A percentile compares a stretch with the other conserved stretches of the same genome.
Conservation (phyloP, 345 rosid species). For the Pistacia integerrima region DNA sequence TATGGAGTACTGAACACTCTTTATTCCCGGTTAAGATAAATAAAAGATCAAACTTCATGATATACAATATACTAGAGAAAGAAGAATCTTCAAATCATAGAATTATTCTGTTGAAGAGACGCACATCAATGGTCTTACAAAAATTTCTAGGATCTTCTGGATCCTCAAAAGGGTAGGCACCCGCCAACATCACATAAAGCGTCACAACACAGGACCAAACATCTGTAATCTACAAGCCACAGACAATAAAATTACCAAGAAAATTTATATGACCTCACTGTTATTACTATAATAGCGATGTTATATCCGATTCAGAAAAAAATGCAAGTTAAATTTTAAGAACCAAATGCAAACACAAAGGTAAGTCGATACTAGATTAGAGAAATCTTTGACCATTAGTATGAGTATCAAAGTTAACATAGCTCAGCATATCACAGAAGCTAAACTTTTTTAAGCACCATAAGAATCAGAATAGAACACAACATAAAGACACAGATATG, state of each 20-base stretch:
- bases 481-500: background rate
- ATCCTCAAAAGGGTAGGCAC: constrained; percentile 78
- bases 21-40: constrained; percentile 49
- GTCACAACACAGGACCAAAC: constrained; percentile 89
- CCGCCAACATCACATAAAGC: constrained; percentile 73
- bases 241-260: constrained; percentile 15
- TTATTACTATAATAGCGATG: background rate
- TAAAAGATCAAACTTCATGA: background rate
- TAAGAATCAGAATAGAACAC: background rate
- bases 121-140: constrained; percentile 68
- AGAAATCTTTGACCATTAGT: background rate
- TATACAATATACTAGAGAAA: background rate
- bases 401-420: background rate
- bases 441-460: background rate
- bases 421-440: background rate
- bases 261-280: background rate
- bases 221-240: constrained; percentile 50
- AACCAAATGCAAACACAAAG: background rate
- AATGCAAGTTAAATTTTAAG: background rate
- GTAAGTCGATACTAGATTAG: background rate
- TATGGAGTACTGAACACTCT: constrained; percentile 60
- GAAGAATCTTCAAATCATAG: background rate
- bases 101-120: constrained; percentile 18
- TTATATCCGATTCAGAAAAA: background rate
- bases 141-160: constrained; percentile 74